phyloP scores from a whole-genome alignment of 768 basidiomycete genomes.

The Psilocybe sp. region DNA sequence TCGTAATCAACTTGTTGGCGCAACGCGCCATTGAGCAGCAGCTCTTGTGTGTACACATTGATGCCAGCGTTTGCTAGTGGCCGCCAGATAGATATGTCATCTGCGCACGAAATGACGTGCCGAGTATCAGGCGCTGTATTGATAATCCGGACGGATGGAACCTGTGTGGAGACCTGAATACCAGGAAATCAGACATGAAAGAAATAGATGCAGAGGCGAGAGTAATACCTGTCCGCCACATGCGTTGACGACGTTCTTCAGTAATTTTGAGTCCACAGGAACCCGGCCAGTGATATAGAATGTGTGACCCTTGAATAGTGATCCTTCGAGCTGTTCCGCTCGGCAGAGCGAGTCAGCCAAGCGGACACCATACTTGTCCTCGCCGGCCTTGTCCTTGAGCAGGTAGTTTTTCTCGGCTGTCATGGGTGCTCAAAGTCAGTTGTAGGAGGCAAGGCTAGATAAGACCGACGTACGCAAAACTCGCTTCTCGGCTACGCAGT shows the following conservation, averaged over 20 bases:
- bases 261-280: constrained; percentile 49
- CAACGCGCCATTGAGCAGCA: constrained; percentile 62
- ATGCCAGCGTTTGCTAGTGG: constrained; percentile 47
- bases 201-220: constrained; percentile 11
- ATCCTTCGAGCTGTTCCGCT: constrained; percentile 50
- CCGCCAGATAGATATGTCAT: constrained; percentile 66
- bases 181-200: neutral
- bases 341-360: constrained; percentile 58
- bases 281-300: constrained; percentile 79
- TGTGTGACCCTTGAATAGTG: constrained; percentile 58
- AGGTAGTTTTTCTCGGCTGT: constrained; percentile 63
- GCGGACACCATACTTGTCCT: constrained; percentile 65
- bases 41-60: constrained; percentile 66
- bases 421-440: neutral
- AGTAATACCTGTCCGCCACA: constrained; percentile 65
- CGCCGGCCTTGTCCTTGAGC: constrained; percentile 58
- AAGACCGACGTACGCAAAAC: constrained; percentile 56
- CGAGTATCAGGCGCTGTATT: constrained; percentile 44
- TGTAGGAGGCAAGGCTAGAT: too few relatives aligned
- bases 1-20: constrained; percentile 71
- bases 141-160: constrained; percentile 55
- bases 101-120: constrained; percentile 63
- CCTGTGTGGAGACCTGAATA: constrained; percentile 39
- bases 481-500: constrained; percentile 50
- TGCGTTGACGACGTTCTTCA: constrained; percentile 67